Evolutionary conservation across 2,329 filamentous ascomycete species (phyloP).

Genomic region (Simplicillium aogashimaense): DNA sequence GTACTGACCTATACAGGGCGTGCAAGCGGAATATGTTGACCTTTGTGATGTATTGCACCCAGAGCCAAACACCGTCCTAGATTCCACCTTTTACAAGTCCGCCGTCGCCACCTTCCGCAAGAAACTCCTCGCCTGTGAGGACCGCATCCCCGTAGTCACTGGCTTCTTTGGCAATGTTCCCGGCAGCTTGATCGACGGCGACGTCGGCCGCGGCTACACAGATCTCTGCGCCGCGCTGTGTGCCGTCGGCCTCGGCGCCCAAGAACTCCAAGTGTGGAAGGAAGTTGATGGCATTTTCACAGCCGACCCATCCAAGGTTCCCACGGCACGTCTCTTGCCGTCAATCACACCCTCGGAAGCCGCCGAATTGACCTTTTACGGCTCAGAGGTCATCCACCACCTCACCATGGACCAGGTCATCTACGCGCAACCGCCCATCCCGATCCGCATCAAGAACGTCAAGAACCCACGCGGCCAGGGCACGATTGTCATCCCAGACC

Average conservation of each 20-base stretch:
- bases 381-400: conserved; percentile 95
- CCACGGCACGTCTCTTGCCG: conserved; percentile 80
- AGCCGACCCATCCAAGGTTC: conserved; percentile 78
- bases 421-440: conserved; percentile 67
- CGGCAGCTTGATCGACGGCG: conserved; percentile 75
- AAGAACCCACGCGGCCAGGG: conserved; percentile 74
- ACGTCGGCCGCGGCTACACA: conserved; percentile 91
- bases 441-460: conserved; percentile 85
- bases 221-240: conserved; percentile 90
- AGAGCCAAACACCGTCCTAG: conserved; percentile 47
- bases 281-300: conserved; percentile 94
- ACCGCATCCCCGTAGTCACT: conserved; percentile 69
- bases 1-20: conserved; percentile 37
- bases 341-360: conserved; percentile 91
- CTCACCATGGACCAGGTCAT: conserved; percentile 97
- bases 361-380: conserved; percentile 89
- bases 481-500: conserved; percentile 76
- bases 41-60: conserved; percentile 73
- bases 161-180: conserved; percentile 94
- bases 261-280: conserved; percentile 96
- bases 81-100: conserved; percentile 59
- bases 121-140: conserved; percentile 54
- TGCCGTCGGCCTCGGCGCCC: conserved; percentile 76
- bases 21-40: conserved; percentile 84
- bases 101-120: conserved; percentile 51